Evolutionary conservation across 1,284 basidiomycete species (phyloP).

Genomic region (Malassezia globosa): DNA sequence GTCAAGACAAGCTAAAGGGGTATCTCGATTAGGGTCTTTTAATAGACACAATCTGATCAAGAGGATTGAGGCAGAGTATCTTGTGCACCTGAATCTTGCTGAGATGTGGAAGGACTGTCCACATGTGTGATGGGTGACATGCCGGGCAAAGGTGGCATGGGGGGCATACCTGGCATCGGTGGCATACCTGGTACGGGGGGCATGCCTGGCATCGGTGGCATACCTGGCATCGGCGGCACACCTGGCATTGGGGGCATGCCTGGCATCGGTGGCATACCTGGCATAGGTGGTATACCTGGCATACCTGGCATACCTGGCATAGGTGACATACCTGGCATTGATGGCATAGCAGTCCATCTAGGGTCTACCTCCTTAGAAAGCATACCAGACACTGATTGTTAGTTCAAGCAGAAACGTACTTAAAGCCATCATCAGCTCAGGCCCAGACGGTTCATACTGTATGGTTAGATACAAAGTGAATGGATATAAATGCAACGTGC

Average conservation of each 20-base stretch:
- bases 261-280: conserved; percentile 5
- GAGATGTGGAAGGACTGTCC: too few species aligned
- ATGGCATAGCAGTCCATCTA: conserved; percentile 8
- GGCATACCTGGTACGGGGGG: conserved; percentile 10
- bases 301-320: conserved; percentile 13
- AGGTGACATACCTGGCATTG: conserved; percentile 3
- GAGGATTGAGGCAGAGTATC: too few species aligned
- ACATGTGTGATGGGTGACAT: too few species aligned
- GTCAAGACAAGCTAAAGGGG: too few species aligned
- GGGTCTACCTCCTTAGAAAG: conserved; percentile 13
- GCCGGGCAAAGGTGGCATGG: conserved; percentile 10
- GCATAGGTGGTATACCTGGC: conserved; percentile 4
- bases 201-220: too few species aligned
- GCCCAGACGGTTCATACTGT: conserved; percentile 13
- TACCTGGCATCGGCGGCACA: conserved; percentile 10
- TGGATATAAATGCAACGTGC: too few species aligned
- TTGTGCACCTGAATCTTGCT: too few species aligned
- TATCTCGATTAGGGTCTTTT: too few species aligned
- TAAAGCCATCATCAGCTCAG: conserved; percentile 18
- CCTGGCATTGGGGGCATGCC: too few species aligned
- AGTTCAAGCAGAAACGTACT: conserved; percentile 5
- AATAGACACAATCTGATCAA: too few species aligned
- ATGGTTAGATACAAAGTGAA: too few species aligned
- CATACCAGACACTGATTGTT: conserved; percentile 13
- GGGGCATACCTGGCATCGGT: too few species aligned